Conservation (phyloP, 108 stramenopile species). For the Nannochloropsis salina region DNA sequence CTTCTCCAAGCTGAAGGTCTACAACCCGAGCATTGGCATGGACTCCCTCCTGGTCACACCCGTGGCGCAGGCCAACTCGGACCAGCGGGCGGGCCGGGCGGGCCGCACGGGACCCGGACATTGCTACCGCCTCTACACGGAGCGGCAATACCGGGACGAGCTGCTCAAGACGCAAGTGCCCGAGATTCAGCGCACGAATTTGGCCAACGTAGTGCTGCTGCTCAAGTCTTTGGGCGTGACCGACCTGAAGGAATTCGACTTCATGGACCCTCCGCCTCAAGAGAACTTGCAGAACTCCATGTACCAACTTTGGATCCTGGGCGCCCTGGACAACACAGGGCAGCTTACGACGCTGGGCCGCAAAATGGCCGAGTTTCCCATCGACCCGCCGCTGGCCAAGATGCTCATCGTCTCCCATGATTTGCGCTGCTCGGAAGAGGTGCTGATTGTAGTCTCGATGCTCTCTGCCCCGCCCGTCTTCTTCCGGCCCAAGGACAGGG, state of each 20-base stretch:
- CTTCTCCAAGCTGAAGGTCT: slow-evolving; percentile 97
- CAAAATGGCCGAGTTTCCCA: slow-evolving; percentile 91
- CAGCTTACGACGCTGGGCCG: slow-evolving; percentile 79
- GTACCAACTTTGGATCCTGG: slow-evolving; percentile 96
- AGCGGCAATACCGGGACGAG: slow-evolving; percentile 87
- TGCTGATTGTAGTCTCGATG: slow-evolving; percentile 90
- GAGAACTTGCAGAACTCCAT: slow-evolving; percentile 91
- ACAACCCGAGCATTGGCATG: slow-evolving; percentile 99
- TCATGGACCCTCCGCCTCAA: slow-evolving; percentile 97
- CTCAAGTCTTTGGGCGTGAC: slow-evolving; percentile 92
- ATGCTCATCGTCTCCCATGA: slow-evolving; percentile 86
- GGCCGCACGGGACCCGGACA: slow-evolving; percentile 93
- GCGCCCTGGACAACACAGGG: slow-evolving; percentile 91
- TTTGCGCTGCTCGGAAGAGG: slow-evolving; percentile 77
- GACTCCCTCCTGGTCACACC: slow-evolving; percentile 94
- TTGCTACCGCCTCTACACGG: slow-evolving; percentile 94
- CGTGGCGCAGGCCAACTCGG: slow-evolving; percentile 91
- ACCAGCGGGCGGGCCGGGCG: slow-evolving; percentile 90
- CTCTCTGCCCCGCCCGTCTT: slow-evolving; percentile 63
- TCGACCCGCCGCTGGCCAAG: slow-evolving; percentile 93
- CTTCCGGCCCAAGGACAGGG: slow-evolving; percentile 71
- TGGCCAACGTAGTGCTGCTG: slow-evolving; percentile 95
- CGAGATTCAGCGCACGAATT: slow-evolving; percentile 96
- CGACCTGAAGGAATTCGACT: slow-evolving; percentile 84
- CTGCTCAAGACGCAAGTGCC: slow-evolving; percentile 79